A percentile compares a stretch with the other conserved stretches of the same genome.
phyloP scores from a whole-genome alignment of 2,329 filamentous ascomycete genomes.

The Paecilomyces sp. region DNA sequence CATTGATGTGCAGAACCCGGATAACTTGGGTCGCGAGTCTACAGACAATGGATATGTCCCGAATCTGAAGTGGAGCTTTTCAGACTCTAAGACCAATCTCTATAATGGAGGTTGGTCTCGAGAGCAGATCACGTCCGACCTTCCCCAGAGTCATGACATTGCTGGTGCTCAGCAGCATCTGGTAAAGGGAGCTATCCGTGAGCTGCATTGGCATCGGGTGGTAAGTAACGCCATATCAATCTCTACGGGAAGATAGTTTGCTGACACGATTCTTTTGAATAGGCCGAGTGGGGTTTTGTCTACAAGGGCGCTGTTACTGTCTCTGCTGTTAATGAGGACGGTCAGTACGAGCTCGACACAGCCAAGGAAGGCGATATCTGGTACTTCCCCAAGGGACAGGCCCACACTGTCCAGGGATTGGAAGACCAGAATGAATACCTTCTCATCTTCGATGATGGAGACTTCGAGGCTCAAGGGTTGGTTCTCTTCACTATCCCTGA shows the following conservation, averaged over 20 bases:
- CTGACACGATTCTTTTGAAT: conserved; percentile 1
- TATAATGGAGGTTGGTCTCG: conserved; percentile 60
- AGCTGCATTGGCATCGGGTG: conserved; percentile 62
- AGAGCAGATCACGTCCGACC: conserved; percentile 60
- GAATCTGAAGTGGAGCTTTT: conserved; percentile 65
- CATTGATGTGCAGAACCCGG: conserved; percentile 57
- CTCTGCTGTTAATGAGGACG: conserved; percentile 57
- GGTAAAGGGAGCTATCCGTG: conserved; percentile 57
- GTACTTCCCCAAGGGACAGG: conserved; percentile 61
- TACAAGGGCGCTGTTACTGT: conserved; percentile 52
- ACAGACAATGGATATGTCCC: conserved; percentile 59
- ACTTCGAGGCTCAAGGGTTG: conserved; percentile 58
- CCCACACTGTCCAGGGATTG: conserved; percentile 55
- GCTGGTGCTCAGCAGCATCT: conserved; percentile 62
- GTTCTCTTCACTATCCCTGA: conserved; percentile 7
- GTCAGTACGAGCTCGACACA: conserved; percentile 48
- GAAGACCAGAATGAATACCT: conserved; percentile 62
- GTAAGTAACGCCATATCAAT: conserved; percentile 32
- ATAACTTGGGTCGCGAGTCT: conserved; percentile 54
- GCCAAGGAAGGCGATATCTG: conserved; percentile 58
- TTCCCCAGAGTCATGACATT: conserved; percentile 60
- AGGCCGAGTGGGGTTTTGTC: conserved; percentile 62
- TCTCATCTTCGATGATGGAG: conserved; percentile 58
- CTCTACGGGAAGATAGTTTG: not conserved
- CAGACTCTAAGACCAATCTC: conserved; percentile 57